Percentiles rank a stretch among this genome's conserved stretches.
Conservation (phyloP, 2,329 filamentous ascomycete species). For the Periconia sp. region DNA sequence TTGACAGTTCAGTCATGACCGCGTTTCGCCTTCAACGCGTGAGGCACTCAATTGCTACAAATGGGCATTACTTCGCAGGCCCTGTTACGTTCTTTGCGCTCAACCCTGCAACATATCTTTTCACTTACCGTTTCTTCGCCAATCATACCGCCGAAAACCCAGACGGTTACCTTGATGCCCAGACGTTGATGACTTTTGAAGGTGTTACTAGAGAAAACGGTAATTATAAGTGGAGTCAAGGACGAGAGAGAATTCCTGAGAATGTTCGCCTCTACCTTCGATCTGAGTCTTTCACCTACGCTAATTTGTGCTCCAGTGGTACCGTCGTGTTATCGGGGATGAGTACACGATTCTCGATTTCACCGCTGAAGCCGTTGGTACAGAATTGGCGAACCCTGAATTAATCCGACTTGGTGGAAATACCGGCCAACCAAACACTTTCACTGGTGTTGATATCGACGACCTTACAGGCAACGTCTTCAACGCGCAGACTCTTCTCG, state of each 20-base stretch:
- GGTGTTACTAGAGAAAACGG: slow-evolving; percentile 22
- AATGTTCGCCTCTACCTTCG: neutral
- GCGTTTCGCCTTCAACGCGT: slow-evolving; percentile 5
- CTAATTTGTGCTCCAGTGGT: slow-evolving; percentile 27
- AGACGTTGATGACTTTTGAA: slow-evolving; percentile 45
- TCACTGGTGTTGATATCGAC: slow-evolving; percentile 37
- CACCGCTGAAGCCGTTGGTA: slow-evolving; percentile 32
- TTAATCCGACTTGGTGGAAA: slow-evolving; percentile 41
- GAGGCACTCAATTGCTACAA: neutral
- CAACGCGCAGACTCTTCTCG: slow-evolving; percentile 44
- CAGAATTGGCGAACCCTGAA: slow-evolving; percentile 30
- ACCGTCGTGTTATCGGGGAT: slow-evolving; percentile 15
- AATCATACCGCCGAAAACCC: slow-evolving; percentile 44
- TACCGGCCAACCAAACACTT: slow-evolving; percentile 36
- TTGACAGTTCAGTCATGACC: slow-evolving; percentile 3
- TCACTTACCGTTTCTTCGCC: slow-evolving; percentile 27
- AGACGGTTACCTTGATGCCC: slow-evolving; percentile 37
- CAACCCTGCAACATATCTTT: slow-evolving; percentile 6
- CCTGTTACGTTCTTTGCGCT: neutral
- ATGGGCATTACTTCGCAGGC: neutral
- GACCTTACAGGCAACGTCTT: slow-evolving; percentile 46
- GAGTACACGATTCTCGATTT: slow-evolving; percentile 4
- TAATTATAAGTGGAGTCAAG: neutral
- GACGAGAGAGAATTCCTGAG: neutral
- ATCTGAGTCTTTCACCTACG: neutral